These are phyloP conservation scores for Afroboletus lepidellus DNA, from an alignment of 1,284 basidiomycete genomes.

Conservation along the genomic window DNA sequence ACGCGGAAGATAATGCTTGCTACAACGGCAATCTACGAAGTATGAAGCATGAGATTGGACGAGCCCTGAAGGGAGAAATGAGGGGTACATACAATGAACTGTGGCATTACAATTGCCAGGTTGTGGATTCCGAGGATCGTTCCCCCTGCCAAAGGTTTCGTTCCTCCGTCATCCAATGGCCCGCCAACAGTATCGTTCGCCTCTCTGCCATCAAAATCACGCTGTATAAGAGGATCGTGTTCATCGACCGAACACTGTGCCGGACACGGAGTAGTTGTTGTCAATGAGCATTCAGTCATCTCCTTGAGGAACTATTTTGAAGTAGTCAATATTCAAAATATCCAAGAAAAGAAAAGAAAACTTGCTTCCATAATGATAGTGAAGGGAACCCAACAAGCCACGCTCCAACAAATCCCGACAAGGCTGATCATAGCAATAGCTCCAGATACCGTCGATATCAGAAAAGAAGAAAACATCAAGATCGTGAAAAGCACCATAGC, in stretches of 20 bases:
- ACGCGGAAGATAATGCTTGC: conserved; percentile 85
- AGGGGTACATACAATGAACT: conserved; percentile 72
- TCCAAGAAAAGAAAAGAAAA: conserved; percentile 1
- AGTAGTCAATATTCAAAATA: conserved; percentile 1
- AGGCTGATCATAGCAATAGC: conserved; percentile 81
- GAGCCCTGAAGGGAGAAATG: not conserved
- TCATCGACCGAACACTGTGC: conserved; percentile 37
- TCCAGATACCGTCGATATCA: conserved; percentile 68
- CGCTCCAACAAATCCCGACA: conserved; percentile 92
- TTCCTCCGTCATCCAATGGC: conserved; percentile 39
- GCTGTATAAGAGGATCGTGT: conserved; percentile 65
- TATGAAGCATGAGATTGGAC: not conserved
- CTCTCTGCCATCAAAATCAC: conserved; percentile 40
- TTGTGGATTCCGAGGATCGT: conserved; percentile 96
- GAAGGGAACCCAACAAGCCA: conserved; percentile 91
- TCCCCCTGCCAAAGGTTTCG: conserved; percentile 77
- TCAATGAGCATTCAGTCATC: conserved; percentile 40
- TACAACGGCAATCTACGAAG: conserved; percentile 76
- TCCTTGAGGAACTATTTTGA: conserved; percentile 77
- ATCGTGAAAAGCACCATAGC: conserved; percentile 78
- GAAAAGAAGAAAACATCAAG: conserved; percentile 82
- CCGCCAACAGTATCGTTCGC: conserved; percentile 46
- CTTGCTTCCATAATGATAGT: conserved; percentile 91
- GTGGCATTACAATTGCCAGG: conserved; percentile 88
- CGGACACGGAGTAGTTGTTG: not conserved